A percentile compares a stretch with the other conserved stretches of the same genome.
Conservation (phyloP, 495 filamentous ascomycete genomes). For the Tuber melanosporum region DNA sequence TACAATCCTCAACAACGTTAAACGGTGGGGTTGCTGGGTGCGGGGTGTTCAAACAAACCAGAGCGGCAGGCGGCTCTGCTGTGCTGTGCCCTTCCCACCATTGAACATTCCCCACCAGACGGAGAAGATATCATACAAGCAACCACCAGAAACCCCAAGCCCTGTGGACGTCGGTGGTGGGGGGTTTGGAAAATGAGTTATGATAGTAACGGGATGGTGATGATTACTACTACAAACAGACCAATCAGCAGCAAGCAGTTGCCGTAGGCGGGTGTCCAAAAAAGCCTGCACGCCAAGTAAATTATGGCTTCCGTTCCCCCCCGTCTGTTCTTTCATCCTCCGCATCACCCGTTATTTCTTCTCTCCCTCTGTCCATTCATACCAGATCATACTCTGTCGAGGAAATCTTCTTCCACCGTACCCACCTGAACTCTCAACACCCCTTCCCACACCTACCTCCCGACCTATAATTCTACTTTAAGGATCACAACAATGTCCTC, state of each 20-base stretch:
- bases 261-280: background rate
- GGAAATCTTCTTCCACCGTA: background rate
- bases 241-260: background rate
- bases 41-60: background rate
- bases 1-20: background rate
- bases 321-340: background rate
- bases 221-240: too few relatives aligned
- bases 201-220: too few relatives aligned
- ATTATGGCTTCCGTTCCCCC: background rate
- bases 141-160: too few relatives aligned
- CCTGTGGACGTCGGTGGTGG: too few relatives aligned
- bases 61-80: background rate
- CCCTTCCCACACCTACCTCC: background rate
- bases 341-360: background rate
- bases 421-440: background rate
- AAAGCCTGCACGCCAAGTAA: background rate
- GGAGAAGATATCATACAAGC: too few relatives aligned
- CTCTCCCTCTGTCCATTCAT: background rate
- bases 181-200: too few relatives aligned
- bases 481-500: conserved; percentile 63
- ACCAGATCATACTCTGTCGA: background rate
- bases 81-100: background rate
- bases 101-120: background rate
- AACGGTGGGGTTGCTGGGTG: background rate
- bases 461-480: conserved; percentile 1